Evolutionary conservation across 768 basidiomycete genomes (phyloP).

Genomic region (Omphalotus guepiniiformis): DNA sequence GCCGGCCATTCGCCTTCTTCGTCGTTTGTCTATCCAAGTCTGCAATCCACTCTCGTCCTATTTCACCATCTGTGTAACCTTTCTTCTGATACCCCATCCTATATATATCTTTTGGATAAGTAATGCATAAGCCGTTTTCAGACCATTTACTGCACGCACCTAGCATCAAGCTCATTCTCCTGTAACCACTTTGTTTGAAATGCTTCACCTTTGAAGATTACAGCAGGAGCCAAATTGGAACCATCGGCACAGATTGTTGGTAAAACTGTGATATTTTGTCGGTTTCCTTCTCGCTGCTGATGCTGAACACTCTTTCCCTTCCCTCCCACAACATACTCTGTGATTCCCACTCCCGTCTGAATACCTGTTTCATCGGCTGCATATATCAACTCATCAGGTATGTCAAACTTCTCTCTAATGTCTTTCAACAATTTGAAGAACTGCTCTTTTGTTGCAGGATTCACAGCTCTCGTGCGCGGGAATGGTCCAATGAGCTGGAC

Average conservation of each 20-base stretch:
- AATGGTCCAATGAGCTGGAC: neutral
- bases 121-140: no score
- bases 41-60: conserved; percentile 20
- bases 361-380: conserved; percentile 18
- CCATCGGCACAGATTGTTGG: conserved; percentile 23
- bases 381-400: conserved; percentile 8
- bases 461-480: conserved; percentile 1
- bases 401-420: neutral
- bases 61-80: conserved; percentile 23
- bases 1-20: conserved; percentile 12
- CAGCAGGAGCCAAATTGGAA: conserved; percentile 10
- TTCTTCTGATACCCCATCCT: conserved; percentile 2
- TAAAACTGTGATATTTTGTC: conserved; percentile 21
- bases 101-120: no score
- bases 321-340: conserved; percentile 10
- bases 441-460: neutral
- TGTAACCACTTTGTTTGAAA: conserved; percentile 20
- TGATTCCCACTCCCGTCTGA: neutral
- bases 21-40: conserved; percentile 20
- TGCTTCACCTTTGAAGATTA: conserved; percentile 22
- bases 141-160: neutral
- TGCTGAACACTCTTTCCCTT: conserved; percentile 7
- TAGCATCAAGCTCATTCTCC: conserved; percentile 18
- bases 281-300: conserved; percentile 15
- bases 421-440: neutral